These are phyloP conservation scores for Suhomyces yuchorum DNA, from an alignment of 1,139 yeast genomes.

Conservation along the genomic window DNA sequence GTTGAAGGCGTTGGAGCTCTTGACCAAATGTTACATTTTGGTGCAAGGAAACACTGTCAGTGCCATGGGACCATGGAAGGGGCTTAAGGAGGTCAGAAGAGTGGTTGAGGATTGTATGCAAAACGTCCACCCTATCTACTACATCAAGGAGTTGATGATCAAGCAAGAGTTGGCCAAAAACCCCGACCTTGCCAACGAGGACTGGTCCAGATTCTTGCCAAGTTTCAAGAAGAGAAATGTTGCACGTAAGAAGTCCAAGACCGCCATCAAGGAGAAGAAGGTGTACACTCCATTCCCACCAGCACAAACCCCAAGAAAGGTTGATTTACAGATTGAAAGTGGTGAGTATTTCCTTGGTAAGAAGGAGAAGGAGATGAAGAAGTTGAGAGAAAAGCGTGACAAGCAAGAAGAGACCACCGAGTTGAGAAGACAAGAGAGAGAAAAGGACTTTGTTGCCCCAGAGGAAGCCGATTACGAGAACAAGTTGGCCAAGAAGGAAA, in stretches of 20 bases:
- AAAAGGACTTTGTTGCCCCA: conserved; percentile 83
- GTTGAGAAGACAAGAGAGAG: conserved; percentile 67
- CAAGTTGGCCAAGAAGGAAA: conserved; percentile 20
- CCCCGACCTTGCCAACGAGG: conserved; percentile 93
- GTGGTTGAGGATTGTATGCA: conserved; percentile 98
- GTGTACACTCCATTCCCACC: conserved; percentile 99
- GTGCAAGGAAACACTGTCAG: conserved; percentile 98
- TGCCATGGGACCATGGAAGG: conserved; percentile 95
- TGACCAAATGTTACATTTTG: conserved; percentile 89
- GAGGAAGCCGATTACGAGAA: conserved; percentile 27
- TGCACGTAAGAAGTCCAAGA: conserved; percentile 86
- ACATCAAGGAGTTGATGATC: conserved; percentile 96
- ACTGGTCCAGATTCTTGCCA: conserved; percentile 96
- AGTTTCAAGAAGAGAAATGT: conserved; percentile 96
- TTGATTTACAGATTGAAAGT: conserved; percentile 95
- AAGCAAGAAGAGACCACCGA: conserved; percentile 73
- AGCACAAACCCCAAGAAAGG: conserved; percentile 92
- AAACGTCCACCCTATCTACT: conserved; percentile 94
- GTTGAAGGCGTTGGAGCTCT: conserved; percentile 86
- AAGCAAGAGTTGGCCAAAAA: conserved; percentile 92
- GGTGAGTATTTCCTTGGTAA: conserved; percentile 97
- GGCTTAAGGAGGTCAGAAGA: conserved; percentile 87
- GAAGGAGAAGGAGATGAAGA: conserved; percentile 72
- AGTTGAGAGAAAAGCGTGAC: conserved; percentile 74
- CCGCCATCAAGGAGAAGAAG: conserved; percentile 67